Evolutionary conservation across 441 rosid genomes (phyloP).

Genomic region (Pelargonium citronellum): DNA sequence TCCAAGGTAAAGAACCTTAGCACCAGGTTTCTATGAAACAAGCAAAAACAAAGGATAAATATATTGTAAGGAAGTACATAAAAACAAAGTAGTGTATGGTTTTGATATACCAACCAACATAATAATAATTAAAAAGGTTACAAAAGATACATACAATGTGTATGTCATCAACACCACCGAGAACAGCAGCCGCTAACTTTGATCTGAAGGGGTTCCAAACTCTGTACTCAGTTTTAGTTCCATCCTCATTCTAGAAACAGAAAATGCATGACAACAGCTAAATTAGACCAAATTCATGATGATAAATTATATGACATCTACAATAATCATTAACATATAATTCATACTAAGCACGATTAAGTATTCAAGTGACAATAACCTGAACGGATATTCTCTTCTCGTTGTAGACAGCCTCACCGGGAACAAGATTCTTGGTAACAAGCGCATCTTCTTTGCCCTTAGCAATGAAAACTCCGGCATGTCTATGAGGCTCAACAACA

Average conservation of each 20-base stretch:
- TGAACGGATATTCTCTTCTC: constrained; percentile 87
- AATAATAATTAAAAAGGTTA: neutral
- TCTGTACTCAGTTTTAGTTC: constrained; percentile 79
- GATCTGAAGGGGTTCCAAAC: constrained; percentile 94
- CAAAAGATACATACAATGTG: constrained; percentile 56
- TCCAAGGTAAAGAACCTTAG: constrained; percentile 79
- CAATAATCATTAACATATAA: no score
- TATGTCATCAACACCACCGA: constrained; percentile 87
- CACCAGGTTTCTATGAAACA: constrained; percentile 65
- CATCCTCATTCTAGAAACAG: constrained; percentile 63
- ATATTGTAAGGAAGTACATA: neutral
- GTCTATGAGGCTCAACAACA: constrained; percentile 85
- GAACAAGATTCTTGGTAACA: constrained; percentile 84
- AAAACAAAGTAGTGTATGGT: neutral
- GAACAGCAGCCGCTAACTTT: constrained; percentile 83
- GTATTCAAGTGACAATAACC: constrained; percentile 29
- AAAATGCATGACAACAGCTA: neutral
- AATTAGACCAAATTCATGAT: neutral
- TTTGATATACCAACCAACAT: neutral
- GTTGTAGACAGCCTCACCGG: constrained; percentile 92
- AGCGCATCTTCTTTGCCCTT: constrained; percentile 97
- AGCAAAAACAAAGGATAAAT: neutral
- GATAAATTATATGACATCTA: neutral
- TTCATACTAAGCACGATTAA: no score
- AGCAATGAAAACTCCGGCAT: constrained; percentile 79